Evolutionary conservation across 1,284 basidiomycete genomes (phyloP), one percentile per base, ranked within the genome.

Genomic region (Xanthoconium separans): DNA sequence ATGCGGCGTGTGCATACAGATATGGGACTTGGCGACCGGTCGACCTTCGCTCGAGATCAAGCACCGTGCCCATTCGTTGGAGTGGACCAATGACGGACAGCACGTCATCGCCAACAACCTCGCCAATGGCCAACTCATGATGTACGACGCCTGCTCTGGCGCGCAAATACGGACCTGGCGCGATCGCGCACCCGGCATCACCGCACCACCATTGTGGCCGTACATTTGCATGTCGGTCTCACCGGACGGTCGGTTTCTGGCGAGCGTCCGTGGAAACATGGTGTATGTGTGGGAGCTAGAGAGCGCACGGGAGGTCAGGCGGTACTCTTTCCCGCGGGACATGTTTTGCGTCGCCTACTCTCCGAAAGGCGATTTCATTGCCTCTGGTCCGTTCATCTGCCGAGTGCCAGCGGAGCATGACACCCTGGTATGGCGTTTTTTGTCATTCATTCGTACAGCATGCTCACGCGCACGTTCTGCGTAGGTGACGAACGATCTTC

Each of bases 281-380:
- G 54, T 63, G 12, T 49, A 31, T 15, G 58, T 64, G 3, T 64
- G 64, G 62, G 58, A 61, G 7, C 20, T 66, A 42, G 62, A 56
- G 44, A 50, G 3, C 4, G 22, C 51, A 10, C 50, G 8, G 16
- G 65, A 64, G 48, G 51, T 64, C 10, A 42, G 53, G 27, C 61
- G 58, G 24, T 64, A 66, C 40, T 4, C 47, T 12, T 66, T 64
- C 49, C 64, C 62, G 6, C 60, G 63, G 10, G 60, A 63, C 20
- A 63, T 66, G 60, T 43, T 63, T 3, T 66, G 63, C 39, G 65
- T 65, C 44, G 57, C 61, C 50, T 66, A 55, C 42, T 64, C 65
- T 40, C 62, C 63, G 12, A 56, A 61, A 13, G 65, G 62, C 41
- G 60, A 65, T 18, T 45, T 47, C 24, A 61, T 63, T 24, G 62